These are phyloP conservation scores for Phlebiopsis flavidoalba DNA, from an alignment of 768 basidiomycete genomes.

Conservation along the genomic window DNA sequence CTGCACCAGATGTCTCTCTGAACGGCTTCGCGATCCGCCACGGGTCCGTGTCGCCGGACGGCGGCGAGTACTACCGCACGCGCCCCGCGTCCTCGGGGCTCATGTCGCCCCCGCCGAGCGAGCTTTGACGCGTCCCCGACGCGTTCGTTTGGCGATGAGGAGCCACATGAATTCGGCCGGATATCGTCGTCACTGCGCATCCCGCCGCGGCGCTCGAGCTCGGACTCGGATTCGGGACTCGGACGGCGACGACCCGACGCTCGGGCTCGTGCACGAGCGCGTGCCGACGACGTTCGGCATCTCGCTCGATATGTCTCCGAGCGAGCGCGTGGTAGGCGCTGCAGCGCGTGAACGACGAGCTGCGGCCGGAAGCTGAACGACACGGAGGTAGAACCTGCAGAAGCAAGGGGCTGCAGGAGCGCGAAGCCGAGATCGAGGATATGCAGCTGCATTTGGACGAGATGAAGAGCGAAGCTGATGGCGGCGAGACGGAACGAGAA, in stretches of 20 bases:
- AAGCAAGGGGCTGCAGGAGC: slow-evolving; percentile 51
- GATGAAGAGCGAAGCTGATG: slow-evolving; percentile 64
- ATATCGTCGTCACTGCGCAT: slow-evolving; percentile 58
- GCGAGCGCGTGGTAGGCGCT: slow-evolving; percentile 73
- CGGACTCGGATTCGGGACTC: slow-evolving; percentile 45
- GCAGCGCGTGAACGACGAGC: slow-evolving; percentile 67
- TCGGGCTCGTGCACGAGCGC: slow-evolving; percentile 60
- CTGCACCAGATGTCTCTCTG: slow-evolving; percentile 35
- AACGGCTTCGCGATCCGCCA: slow-evolving; percentile 39
- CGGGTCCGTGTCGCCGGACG: slow-evolving; percentile 24
- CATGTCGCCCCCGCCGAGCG: slow-evolving; percentile 38
- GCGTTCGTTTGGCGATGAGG: slow-evolving; percentile 29
- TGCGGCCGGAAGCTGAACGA: slow-evolving; percentile 70
- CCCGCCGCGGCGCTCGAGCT: slow-evolving; percentile 39
- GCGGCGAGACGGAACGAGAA: slow-evolving; percentile 89
- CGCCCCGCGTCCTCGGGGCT: slow-evolving; percentile 12
- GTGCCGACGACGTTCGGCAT: slow-evolving; percentile 52
- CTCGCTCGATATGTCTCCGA: slow-evolving; percentile 66
- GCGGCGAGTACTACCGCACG: slow-evolving; percentile 5
- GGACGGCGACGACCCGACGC: slow-evolving; percentile 44
- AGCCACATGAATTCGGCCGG: slow-evolving; percentile 32
- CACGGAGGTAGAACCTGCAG: slow-evolving; percentile 41
- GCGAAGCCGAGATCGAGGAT: slow-evolving; percentile 81
- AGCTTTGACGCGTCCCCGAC: slow-evolving; percentile 36
- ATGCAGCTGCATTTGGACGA: slow-evolving; percentile 77